phyloP scores from a whole-genome alignment of 2,329 filamentous ascomycete genomes.

The Colletotrichum somersetense region DNA sequence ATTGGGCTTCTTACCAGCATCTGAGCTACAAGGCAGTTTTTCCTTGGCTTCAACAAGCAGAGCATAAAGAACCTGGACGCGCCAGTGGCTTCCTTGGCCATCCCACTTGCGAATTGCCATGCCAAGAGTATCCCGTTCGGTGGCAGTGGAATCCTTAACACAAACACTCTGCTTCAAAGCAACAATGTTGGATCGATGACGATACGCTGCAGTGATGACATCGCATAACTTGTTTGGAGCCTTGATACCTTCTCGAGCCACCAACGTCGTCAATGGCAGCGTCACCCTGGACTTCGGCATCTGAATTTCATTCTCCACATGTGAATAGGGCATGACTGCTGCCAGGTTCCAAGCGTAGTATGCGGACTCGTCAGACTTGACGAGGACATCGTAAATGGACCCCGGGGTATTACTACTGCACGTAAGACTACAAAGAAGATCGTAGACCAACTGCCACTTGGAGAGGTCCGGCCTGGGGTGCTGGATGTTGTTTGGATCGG shows the following conservation, averaged over 20 bases:
- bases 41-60: constrained; percentile 73
- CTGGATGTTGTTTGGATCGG: constrained; percentile 70
- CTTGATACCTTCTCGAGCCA: constrained; percentile 83
- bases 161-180: constrained; percentile 68
- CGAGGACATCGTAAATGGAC: constrained; percentile 66
- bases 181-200: constrained; percentile 74
- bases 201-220: constrained; percentile 73
- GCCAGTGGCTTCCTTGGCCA: constrained; percentile 72
- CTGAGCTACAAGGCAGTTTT: constrained; percentile 46
- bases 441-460: constrained; percentile 74
- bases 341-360: constrained; percentile 84
- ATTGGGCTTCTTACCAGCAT: constrained; percentile 18
- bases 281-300: constrained; percentile 53
- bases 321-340: constrained; percentile 80
- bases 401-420: constrained; percentile 58
- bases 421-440: constrained; percentile 68
- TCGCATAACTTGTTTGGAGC: constrained; percentile 81
- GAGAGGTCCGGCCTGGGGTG: constrained; percentile 67
- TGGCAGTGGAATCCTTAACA: constrained; percentile 58
- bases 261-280: constrained; percentile 68
- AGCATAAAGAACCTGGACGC: constrained; percentile 76
- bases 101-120: constrained; percentile 84
- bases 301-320: constrained; percentile 58
- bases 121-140: constrained; percentile 74
- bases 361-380: constrained; percentile 73